Evolutionary conservation across 2,329 filamentous ascomycete genomes (phyloP).

Genomic region (Aspergillus ibericus): DNA sequence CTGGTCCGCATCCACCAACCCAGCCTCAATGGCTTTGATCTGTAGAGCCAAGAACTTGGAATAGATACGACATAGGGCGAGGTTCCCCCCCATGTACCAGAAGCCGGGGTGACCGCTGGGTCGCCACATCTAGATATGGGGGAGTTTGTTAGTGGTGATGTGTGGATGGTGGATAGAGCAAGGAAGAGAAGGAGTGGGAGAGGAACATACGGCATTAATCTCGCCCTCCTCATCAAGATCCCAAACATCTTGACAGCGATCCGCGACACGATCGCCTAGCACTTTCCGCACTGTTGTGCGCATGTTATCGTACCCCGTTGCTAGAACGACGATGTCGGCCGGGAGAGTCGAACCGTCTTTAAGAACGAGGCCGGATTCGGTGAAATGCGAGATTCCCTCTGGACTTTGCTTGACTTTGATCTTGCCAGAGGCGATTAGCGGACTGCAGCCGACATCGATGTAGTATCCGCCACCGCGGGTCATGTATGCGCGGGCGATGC

Average conservation of each 20-base stretch:
- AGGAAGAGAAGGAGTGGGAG: not conserved
- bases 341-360: slow-evolving; percentile 58
- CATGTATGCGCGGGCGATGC: slow-evolving; percentile 47
- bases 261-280: slow-evolving; percentile 62
- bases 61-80: slow-evolving; percentile 62
- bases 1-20: slow-evolving; percentile 24
- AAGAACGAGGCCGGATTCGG: slow-evolving; percentile 48
- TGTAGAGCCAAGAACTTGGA: slow-evolving; percentile 55
- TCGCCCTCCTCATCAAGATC: slow-evolving; percentile 60
- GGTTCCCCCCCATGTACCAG: slow-evolving; percentile 66
- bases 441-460: slow-evolving; percentile 56
- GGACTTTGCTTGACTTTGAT: slow-evolving; percentile 62
- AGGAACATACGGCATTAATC: slow-evolving; percentile 45
- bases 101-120: slow-evolving; percentile 63
- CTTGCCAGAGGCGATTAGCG: slow-evolving; percentile 57
- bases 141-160: no score
- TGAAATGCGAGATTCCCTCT: slow-evolving; percentile 55
- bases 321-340: slow-evolving; percentile 64
- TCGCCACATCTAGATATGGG: slow-evolving; percentile 48
- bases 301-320: slow-evolving; percentile 70
- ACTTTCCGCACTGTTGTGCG: slow-evolving; percentile 60
- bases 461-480: slow-evolving; percentile 59
- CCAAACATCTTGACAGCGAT: slow-evolving; percentile 60
- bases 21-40: slow-evolving; percentile 49
- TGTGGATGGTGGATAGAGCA: no score